Percentiles rank a stretch among this genome's conserved stretches.
phyloP scores from a whole-genome alignment of 2,329 filamentous ascomycete species.

The Incumbomyces delicatus region DNA sequence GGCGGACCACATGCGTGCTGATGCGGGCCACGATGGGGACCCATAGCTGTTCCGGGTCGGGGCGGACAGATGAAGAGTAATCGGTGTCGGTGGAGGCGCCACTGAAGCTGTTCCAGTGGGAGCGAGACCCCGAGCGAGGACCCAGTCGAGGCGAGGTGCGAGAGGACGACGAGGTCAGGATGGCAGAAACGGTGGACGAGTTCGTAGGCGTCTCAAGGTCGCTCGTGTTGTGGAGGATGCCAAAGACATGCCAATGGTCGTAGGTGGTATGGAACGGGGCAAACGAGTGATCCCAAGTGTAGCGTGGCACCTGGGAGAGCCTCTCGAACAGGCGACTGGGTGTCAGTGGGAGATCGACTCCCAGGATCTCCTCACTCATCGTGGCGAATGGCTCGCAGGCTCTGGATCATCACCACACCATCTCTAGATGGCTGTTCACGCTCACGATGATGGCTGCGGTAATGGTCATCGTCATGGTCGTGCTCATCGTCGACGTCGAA shows the following conservation, averaged over 20 bases:
- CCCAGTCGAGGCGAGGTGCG: slow-evolving; percentile 36
- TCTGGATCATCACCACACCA: too few species aligned
- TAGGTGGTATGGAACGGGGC: slow-evolving; percentile 53
- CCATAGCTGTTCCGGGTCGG: slow-evolving; percentile 34
- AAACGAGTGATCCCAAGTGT: slow-evolving; percentile 62
- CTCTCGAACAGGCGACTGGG: slow-evolving; percentile 63
- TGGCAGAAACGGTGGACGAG: slow-evolving; percentile 32
- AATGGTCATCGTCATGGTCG: too few species aligned
- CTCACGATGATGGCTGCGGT: not conserved
- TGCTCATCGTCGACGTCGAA: not conserved
- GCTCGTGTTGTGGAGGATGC: slow-evolving; percentile 44
- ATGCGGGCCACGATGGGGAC: slow-evolving; percentile 68
- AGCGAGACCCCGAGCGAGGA: slow-evolving; percentile 29
- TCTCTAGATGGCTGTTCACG: slow-evolving; percentile 9
- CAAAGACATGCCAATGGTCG: slow-evolving; percentile 72
- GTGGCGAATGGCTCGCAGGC: not conserved
- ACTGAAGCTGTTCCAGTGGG: slow-evolving; percentile 46
- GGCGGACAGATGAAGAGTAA: slow-evolving; percentile 27
- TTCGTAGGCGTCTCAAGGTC: slow-evolving; percentile 39
- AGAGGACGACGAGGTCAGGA: slow-evolving; percentile 32
- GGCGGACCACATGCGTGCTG: slow-evolving; percentile 68
- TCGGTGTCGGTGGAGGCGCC: slow-evolving; percentile 35
- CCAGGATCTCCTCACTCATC: slow-evolving; percentile 26
- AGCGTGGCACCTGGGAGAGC: slow-evolving; percentile 61
- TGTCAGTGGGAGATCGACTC: slow-evolving; percentile 43